phyloP scores from a whole-genome alignment of 805 yeast species.

The Candida adriatica region DNA sequence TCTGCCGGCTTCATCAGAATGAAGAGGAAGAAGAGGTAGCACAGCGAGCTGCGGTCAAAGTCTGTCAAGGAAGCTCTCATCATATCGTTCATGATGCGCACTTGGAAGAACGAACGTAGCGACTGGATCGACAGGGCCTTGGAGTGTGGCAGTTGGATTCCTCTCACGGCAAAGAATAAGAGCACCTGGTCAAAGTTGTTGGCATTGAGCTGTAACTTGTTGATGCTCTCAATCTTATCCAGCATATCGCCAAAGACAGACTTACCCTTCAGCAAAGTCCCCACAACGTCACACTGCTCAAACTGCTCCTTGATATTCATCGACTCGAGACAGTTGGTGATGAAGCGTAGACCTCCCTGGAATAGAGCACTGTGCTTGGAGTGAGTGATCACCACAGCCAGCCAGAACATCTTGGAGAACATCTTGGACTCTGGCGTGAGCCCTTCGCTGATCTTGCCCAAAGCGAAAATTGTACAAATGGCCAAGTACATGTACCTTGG shows the following conservation, averaged over 20 bases:
- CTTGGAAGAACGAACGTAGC: conserved; percentile 35
- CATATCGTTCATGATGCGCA: conserved; percentile 33
- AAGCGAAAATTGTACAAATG: conserved; percentile 33
- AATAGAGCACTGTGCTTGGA: conserved; percentile 29
- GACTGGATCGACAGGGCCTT: conserved; percentile 41
- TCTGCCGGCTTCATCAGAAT: conserved; percentile 33
- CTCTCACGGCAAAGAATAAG: conserved; percentile 43
- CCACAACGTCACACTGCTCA: conserved; percentile 20
- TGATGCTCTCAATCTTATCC: conserved; percentile 34
- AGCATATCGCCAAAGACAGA: conserved; percentile 34
- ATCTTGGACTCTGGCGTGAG: conserved; percentile 26
- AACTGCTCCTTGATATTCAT: conserved; percentile 26
- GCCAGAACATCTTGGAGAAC: conserved; percentile 31
- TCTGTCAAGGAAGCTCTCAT: conserved; percentile 6
- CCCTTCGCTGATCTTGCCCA: conserved; percentile 34
- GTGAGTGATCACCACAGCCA: conserved; percentile 26
- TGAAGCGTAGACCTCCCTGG: conserved; percentile 34
- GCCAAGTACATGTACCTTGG: conserved; percentile 17
- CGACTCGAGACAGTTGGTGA: conserved; percentile 30
- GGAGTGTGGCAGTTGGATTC: conserved; percentile 51
- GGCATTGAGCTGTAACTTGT: conserved; percentile 32
- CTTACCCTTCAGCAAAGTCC: conserved; percentile 24
- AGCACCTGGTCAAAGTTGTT: conserved; percentile 47
- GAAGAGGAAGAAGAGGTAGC: conserved; percentile 29
- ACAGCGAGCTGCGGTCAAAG: conserved; percentile 10